Percentiles rank a stretch among this genome's conserved stretches.
phyloP scores from a whole-genome alignment of 306 rosid genomes.

The Datisca glomerata region DNA sequence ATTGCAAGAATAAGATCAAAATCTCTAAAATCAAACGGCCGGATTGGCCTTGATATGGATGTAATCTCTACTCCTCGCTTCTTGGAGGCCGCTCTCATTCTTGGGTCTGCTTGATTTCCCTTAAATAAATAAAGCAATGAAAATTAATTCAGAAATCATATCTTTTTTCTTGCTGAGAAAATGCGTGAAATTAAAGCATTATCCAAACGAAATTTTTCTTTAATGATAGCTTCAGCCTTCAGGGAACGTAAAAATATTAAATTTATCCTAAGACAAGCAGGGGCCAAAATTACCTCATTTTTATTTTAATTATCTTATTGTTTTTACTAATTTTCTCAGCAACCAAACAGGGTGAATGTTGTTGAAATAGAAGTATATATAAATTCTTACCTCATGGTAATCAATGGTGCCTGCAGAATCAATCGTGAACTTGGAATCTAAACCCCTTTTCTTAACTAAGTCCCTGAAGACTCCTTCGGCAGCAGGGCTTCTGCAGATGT shows the following conservation, averaged over 20 bases:
- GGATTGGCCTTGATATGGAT: constrained; percentile 74
- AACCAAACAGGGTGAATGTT: background rate
- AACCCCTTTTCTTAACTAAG: constrained; percentile 52
- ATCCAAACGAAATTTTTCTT: background rate
- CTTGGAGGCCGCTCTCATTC: constrained; percentile 87
- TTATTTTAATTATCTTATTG: no score
- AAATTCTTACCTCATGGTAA: constrained; percentile 65
- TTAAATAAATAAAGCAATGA: constrained; percentile 15
- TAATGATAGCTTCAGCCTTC: no score
- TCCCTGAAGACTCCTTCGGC: constrained; percentile 85
- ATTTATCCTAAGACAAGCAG: no score
- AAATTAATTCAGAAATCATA: constrained; percentile 10
- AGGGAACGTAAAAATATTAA: no score
- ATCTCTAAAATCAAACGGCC: constrained; percentile 63
- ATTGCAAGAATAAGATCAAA: constrained; percentile 88
- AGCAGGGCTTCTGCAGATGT: constrained; percentile 92
- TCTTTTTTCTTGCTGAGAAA: background rate
- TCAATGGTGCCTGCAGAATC: constrained; percentile 83
- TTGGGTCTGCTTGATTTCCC: constrained; percentile 87
- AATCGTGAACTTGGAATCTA: constrained; percentile 42
- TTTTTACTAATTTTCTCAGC: no score
- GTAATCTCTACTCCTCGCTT: constrained; percentile 73
- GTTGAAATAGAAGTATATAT: background rate
- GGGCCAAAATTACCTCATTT: no score
- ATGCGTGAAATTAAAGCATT: background rate